phyloP scores from a whole-genome alignment of 768 basidiomycete genomes.

The Hericium erinaceus region DNA sequence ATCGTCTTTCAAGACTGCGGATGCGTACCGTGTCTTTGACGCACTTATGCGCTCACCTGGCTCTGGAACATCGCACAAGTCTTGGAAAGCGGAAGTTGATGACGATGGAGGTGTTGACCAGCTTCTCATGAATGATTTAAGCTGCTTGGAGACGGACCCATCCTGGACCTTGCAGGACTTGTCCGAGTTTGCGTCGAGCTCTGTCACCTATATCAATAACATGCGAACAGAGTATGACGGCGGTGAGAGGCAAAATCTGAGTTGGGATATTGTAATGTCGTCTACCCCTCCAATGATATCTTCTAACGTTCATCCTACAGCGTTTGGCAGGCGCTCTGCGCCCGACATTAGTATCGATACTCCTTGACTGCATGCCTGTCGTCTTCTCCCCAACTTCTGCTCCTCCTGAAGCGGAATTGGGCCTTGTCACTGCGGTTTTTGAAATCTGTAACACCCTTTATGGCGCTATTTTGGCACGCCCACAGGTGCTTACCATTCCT shows the following conservation, averaged over 20 bases:
- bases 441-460: slow-evolving; percentile 56
- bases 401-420: slow-evolving; percentile 51
- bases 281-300: background rate
- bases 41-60: slow-evolving; percentile 27
- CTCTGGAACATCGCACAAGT: background rate
- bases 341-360: slow-evolving; percentile 69
- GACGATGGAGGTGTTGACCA: slow-evolving; percentile 28
- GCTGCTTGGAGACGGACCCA: background rate
- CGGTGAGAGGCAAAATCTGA: background rate
- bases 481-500: slow-evolving; percentile 25
- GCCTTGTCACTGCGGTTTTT: slow-evolving; percentile 47
- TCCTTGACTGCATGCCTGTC: slow-evolving; percentile 78
- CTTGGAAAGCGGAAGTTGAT: background rate
- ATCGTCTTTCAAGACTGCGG: slow-evolving; percentile 42
- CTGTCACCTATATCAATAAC: background rate
- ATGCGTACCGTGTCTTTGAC: slow-evolving; percentile 49
- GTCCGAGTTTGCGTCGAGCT: slow-evolving; percentile 3
- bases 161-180: slow-evolving; percentile 20
- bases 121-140: slow-evolving; percentile 22
- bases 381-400: slow-evolving; percentile 65
- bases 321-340: slow-evolving; percentile 68
- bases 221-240: slow-evolving; percentile 8
- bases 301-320: slow-evolving; percentile 25
- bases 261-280: slow-evolving; percentile 10
- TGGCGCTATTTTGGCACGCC: slow-evolving; percentile 38